Evolutionary conservation across 2,329 filamentous ascomycete genomes (phyloP).

Genomic region (Stagonosporopsis vannaccii): DNA sequence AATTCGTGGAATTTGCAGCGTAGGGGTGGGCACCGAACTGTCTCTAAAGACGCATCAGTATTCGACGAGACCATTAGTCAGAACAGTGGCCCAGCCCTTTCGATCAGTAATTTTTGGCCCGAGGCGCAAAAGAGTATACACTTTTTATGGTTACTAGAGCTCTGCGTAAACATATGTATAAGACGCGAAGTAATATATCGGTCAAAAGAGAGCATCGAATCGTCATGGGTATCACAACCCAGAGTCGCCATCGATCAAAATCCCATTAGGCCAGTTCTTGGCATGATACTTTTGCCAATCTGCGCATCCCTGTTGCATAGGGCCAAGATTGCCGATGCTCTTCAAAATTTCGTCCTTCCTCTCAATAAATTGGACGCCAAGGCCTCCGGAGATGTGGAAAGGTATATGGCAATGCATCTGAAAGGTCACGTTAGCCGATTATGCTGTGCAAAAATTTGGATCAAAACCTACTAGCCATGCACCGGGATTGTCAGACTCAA

Average conservation of each 20-base stretch:
- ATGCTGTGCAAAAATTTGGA: not conserved
- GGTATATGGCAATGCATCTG: slow-evolving; percentile 51
- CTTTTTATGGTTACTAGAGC: not conserved
- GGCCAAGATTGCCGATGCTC: slow-evolving; percentile 24
- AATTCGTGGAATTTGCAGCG: no score
- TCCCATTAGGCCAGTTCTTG: slow-evolving; percentile 8
- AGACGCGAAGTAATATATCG: not conserved
- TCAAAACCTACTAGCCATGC: slow-evolving; percentile 34
- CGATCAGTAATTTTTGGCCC: not conserved
- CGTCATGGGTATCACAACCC: not conserved
- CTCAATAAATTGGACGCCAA: slow-evolving; percentile 64
- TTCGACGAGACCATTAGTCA: no score
- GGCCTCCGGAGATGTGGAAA: slow-evolving; percentile 46
- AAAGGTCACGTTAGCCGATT: not conserved
- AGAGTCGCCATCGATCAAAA: slow-evolving; percentile 12
- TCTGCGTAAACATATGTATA: not conserved
- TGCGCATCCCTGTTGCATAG: slow-evolving; percentile 37
- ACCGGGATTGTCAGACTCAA: slow-evolving; percentile 49
- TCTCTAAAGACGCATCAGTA: no score
- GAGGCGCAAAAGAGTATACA: not conserved
- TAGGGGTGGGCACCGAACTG: no score
- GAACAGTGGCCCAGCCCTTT: no score
- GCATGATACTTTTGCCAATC: slow-evolving; percentile 28
- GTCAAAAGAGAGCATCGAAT: not conserved
- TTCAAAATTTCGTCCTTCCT: slow-evolving; percentile 39